These are phyloP conservation scores for Gymnopus androsaceus DNA, from an alignment of 1,284 basidiomycete species.

Conservation along the genomic window DNA sequence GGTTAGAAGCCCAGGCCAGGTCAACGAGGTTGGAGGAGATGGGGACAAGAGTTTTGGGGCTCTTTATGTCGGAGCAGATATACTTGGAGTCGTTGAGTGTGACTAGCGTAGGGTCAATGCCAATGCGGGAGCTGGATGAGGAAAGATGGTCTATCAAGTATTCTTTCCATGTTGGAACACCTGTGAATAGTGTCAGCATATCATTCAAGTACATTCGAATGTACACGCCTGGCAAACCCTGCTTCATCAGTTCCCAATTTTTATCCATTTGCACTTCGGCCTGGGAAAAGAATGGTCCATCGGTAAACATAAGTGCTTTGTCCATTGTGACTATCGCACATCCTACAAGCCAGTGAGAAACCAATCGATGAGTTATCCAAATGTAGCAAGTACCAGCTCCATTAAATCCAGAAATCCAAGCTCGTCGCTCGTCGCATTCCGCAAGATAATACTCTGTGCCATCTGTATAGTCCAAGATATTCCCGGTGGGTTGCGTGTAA, in stretches of 20 bases:
- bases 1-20: constrained; percentile 71
- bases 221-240: constrained; percentile 80
- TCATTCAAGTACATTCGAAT: no score
- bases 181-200: no score
- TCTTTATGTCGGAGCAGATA: no score
- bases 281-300: constrained; percentile 94
- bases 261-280: constrained; percentile 86
- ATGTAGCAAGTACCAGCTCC: constrained; percentile 74
- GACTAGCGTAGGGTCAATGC: constrained; percentile 82
- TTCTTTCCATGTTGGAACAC: constrained; percentile 90
- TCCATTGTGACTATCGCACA: constrained; percentile 79
- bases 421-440: constrained; percentile 80
- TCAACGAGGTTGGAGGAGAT: constrained; percentile 81
- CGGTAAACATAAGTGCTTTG: constrained; percentile 83
- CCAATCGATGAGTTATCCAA: not conserved
- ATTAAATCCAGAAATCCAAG: constrained; percentile 89
- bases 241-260: constrained; percentile 94
- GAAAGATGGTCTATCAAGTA: constrained; percentile 72
- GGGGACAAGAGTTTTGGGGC: constrained; percentile 64
- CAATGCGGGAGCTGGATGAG: constrained; percentile 65
- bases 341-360: constrained; percentile 44
- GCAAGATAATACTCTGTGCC: constrained; percentile 91
- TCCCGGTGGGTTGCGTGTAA: no score
- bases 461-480: constrained; percentile 48
- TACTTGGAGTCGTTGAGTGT: constrained; percentile 60